These are phyloP conservation scores for Aotearoamyces nothofagi DNA, from an alignment of 2,329 filamentous ascomycete genomes.

Conservation along the genomic window DNA sequence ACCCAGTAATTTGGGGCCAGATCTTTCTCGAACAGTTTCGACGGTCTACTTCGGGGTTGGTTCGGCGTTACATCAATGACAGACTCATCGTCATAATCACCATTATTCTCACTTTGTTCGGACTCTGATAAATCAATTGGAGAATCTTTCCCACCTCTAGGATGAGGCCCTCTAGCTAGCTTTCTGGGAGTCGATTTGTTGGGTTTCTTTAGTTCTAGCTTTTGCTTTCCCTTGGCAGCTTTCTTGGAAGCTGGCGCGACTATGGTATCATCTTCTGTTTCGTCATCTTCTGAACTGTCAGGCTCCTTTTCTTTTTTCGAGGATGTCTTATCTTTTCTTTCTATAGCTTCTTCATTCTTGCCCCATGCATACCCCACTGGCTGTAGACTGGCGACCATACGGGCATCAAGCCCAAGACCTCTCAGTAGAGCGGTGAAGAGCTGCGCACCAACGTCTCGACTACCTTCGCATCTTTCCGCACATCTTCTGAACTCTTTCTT, in stretches of 20 bases:
- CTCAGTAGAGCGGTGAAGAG: conserved; percentile 77
- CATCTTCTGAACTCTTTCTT: conserved; percentile 52
- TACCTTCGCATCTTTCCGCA: conserved; percentile 61
- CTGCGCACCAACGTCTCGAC: conserved; percentile 75
- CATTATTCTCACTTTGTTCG: conserved; percentile 31
- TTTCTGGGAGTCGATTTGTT: conserved; percentile 3
- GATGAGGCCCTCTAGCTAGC: conserved; percentile 11
- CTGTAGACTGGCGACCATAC: conserved; percentile 75
- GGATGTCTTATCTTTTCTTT: conserved; percentile 16
- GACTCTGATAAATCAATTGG: conserved; percentile 30
- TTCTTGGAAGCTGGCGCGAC: conserved; percentile 3
- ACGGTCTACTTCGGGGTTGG: conserved; percentile 6
- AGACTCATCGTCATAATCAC: conserved; percentile 42
- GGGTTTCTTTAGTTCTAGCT: conserved; percentile 9
- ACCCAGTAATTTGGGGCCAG: conserved; percentile 86
- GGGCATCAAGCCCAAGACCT: conserved; percentile 65
- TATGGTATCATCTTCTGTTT: conserved; percentile 9
- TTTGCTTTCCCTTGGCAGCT: conserved; percentile 7
- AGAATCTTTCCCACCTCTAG: conserved; percentile 15
- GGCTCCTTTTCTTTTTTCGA: conserved; percentile 18
- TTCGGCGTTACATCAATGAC: conserved; percentile 34
- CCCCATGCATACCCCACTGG: conserved; percentile 84
- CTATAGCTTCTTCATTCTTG: conserved; percentile 63
- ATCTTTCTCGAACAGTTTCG: conserved; percentile 53
- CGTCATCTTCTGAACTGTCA: conserved; percentile 12